phyloP scores from a whole-genome alignment of 2,329 filamentous ascomycete genomes.

The Fusarium pseudocircinatum region DNA sequence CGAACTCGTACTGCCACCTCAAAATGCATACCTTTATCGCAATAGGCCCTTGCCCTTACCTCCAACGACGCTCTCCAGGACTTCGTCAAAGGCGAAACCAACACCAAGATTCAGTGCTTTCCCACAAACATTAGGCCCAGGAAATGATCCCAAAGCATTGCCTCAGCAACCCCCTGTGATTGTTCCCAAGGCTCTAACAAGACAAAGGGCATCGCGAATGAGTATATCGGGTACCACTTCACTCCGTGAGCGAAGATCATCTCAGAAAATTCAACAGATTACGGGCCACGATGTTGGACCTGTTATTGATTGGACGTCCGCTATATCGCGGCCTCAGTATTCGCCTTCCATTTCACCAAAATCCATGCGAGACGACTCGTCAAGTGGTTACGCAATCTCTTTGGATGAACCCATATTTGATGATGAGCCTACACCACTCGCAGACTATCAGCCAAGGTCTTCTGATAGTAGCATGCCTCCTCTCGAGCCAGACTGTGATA shows the following conservation, averaged over 20 bases:
- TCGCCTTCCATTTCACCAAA: slow-evolving; percentile 33
- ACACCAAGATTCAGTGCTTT: slow-evolving; percentile 30
- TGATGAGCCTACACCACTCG: slow-evolving; percentile 25
- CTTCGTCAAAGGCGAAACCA: slow-evolving; percentile 7
- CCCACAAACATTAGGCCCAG: slow-evolving; percentile 25
- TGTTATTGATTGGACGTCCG: slow-evolving; percentile 26
- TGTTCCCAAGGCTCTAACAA: slow-evolving; percentile 22
- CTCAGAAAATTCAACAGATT: slow-evolving; percentile 54
- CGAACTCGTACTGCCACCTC: slow-evolving; percentile 34
- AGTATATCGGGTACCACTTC: slow-evolving; percentile 30
- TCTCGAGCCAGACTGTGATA: slow-evolving; percentile 40
- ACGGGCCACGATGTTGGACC: slow-evolving; percentile 53
- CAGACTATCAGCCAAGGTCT: slow-evolving; percentile 27
- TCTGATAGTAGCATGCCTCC: slow-evolving; percentile 37
- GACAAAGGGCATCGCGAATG: slow-evolving; percentile 29
- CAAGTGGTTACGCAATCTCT: slow-evolving; percentile 37
- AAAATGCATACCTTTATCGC: slow-evolving; percentile 37
- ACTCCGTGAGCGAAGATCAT: slow-evolving; percentile 42
- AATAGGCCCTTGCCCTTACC: slow-evolving; percentile 34
- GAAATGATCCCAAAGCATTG: slow-evolving; percentile 32
- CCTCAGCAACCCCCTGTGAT: slow-evolving; percentile 24
- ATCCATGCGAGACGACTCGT: slow-evolving; percentile 36
- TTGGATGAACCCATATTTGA: slow-evolving; percentile 37
- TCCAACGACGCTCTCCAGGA: slow-evolving; percentile 25
- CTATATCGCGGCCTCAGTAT: slow-evolving; percentile 9